These are phyloP conservation scores for Arthrocladium fulminans DNA, from an alignment of 2,329 filamentous ascomycete genomes.

Conservation along the genomic window DNA sequence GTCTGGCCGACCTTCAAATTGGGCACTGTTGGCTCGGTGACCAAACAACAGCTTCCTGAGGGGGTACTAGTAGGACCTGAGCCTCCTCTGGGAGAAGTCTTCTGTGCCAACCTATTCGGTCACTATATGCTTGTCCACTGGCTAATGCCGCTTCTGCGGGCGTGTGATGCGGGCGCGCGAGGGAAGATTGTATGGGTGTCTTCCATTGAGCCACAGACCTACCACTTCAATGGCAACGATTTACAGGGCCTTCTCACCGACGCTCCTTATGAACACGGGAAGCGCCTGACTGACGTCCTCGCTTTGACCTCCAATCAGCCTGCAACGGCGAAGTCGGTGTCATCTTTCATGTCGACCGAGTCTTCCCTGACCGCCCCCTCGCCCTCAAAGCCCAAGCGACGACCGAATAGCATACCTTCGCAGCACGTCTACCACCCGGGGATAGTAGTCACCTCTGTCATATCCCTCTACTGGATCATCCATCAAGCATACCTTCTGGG, in stretches of 20 bases:
- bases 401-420: slow-evolving; percentile 40
- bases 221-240: slow-evolving; percentile 57
- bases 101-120: slow-evolving; percentile 87
- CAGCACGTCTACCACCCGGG: slow-evolving; percentile 81
- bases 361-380: slow-evolving; percentile 7
- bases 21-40: slow-evolving; percentile 46
- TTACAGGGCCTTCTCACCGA: slow-evolving; percentile 60
- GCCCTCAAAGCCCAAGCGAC: slow-evolving; percentile 15
- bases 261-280: slow-evolving; percentile 73
- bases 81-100: slow-evolving; percentile 67
- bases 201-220: slow-evolving; percentile 61
- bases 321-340: slow-evolving; percentile 49
- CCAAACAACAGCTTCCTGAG: slow-evolving; percentile 43
- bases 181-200: slow-evolving; percentile 80
- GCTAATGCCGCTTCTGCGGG: slow-evolving; percentile 63
- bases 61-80: slow-evolving; percentile 27
- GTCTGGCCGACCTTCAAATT: slow-evolving; percentile 75
- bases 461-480: slow-evolving; percentile 53
- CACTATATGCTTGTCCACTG: slow-evolving; percentile 84
- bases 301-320: slow-evolving; percentile 61
- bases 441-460: slow-evolving; percentile 71
- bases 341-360: slow-evolving; percentile 44
- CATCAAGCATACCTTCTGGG: slow-evolving; percentile 16
- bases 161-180: slow-evolving; percentile 32
- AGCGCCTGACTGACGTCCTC: slow-evolving; percentile 77